Base-by-base conservation (phyloP, 2,329 filamentous ascomycete genomes). In the Hirsutella thompsonii region DNA sequence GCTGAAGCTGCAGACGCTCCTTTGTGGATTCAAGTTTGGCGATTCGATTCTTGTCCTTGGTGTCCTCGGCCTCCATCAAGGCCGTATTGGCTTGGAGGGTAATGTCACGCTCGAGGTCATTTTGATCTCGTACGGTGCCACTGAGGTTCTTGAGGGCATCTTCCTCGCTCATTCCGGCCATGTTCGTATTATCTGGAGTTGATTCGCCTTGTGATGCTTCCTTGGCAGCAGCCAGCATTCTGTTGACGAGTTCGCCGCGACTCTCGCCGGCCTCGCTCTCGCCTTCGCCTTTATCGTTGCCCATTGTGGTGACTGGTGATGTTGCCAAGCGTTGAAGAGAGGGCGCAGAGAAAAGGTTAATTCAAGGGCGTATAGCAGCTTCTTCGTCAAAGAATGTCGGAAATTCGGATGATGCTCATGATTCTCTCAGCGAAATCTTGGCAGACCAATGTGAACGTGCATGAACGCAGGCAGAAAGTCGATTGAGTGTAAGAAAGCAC, bases 91-190 rank as follows among this genome's bases (percentile, higher is more conserved):
- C 78, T 49, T 81, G 72, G 14, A 69, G 57, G 1, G 74, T 74
- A 47, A 96, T 93, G 54, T 94, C 88, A 46, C 87, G 75, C 60
- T 95, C 90, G 18, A 96, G 66, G 44, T 95, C 89, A 63, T 89
- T 81, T 58, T 96, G 90, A 52, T 94, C 79, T 43, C 86, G 79
- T 19, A 92, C 77, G 43, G 80, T 72, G 39, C 79, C 74, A 4
- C 81, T 79, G 33, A 88, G 63, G 35, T 72, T 72, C 43, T 70
- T 67, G 21, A 88, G 63, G 18, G 74, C 72, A 39, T 69, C 68
- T 34, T 72, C 71, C 52, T 84, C 80, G 46, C 77, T 74, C 43
- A 72, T 56, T 5, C 48, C 54, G 11, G 52, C 50, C 8, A 48
- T 54, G 38, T 42, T 40, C 37, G 20, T 43, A 36, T 40, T 44